Percentiles rank a stretch among this genome's conserved stretches.
Conservation (phyloP, 1,139 yeast species). For the Hemisphaericaspora xylanilytica region DNA sequence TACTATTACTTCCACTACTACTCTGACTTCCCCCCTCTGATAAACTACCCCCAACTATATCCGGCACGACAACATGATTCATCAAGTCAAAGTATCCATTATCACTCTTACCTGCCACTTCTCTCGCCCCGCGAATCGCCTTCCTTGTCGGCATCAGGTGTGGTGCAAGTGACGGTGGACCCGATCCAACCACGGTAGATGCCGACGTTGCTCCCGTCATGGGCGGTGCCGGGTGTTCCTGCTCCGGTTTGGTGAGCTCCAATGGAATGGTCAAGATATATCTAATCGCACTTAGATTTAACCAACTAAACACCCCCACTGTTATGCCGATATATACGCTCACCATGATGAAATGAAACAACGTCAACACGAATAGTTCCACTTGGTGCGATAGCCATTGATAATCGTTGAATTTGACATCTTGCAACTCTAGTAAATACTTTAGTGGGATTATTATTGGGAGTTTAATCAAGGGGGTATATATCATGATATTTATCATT, state of each 20-base stretch:
- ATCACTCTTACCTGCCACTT: not conserved
- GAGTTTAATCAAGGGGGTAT: constrained; percentile 14
- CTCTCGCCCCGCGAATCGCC: not conserved
- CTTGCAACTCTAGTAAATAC: constrained; percentile 13
- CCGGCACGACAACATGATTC: constrained; percentile 6
- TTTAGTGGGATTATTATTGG: constrained; percentile 13
- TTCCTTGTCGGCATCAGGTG: not conserved
- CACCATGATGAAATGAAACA: constrained; percentile 13
- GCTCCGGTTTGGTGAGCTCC: not conserved
- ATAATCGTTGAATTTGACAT: constrained; percentile 7
- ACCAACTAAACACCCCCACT: constrained; percentile 12
- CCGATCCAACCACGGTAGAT: too few species aligned
- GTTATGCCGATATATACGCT: constrained; percentile 13
- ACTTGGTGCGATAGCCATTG: constrained; percentile 12
- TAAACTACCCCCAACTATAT: not conserved
- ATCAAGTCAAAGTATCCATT: constrained; percentile 1
- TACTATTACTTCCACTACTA: too few species aligned
- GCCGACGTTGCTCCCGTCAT: too few species aligned
- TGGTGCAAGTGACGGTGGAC: too few species aligned
- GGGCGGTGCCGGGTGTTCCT: too few species aligned
- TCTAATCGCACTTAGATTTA: constrained; percentile 12
- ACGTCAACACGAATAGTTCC: constrained; percentile 11
- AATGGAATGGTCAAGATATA: constrained; percentile 7
- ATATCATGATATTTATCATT: constrained; percentile 10
- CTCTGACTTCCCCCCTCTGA: too few species aligned